Percentiles rank a stretch among this genome's conserved stretches.
Evolutionary conservation across 257 asterid genomes (phyloP).

Genomic region (Solanum dulcamara): DNA sequence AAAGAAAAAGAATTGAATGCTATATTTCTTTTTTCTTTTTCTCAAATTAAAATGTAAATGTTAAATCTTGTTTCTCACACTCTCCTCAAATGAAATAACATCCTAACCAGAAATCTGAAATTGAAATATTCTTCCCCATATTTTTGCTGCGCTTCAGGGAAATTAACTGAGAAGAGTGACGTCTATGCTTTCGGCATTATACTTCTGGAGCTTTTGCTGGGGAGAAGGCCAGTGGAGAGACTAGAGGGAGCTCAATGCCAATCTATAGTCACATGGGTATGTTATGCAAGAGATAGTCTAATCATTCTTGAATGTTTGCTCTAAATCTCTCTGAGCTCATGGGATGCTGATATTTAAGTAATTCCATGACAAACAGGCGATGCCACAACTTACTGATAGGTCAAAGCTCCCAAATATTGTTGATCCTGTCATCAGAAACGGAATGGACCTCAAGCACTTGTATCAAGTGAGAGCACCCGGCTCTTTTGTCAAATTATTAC

Average conservation of each 20-base stretch:
- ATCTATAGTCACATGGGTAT: slow-evolving; percentile 86
- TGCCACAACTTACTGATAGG: slow-evolving; percentile 91
- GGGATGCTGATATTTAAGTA: not conserved
- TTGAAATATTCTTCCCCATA: not conserved
- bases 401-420: slow-evolving; percentile 80
- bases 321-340: not conserved
- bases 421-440: slow-evolving; percentile 59
- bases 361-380: slow-evolving; percentile 49
- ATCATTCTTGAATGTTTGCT: not conserved
- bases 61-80: not conserved
- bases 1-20: not conserved
- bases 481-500: not conserved
- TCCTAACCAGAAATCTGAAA: not conserved
- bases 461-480: slow-evolving; percentile 49
- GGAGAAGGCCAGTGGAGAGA: slow-evolving; percentile 77
- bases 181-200: slow-evolving; percentile 90
- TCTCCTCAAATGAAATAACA: not conserved
- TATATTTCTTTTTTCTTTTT: not conserved
- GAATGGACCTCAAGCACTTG: slow-evolving; percentile 87
- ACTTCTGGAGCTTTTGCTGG: slow-evolving; percentile 84
- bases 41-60: not conserved
- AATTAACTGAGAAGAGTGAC: slow-evolving; percentile 89
- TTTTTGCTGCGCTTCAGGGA: slow-evolving; percentile 37
- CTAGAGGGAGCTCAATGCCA: slow-evolving; percentile 58
- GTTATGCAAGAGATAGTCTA: not conserved